These are phyloP conservation scores for Fusarium sp. DNA, from an alignment of 2,329 filamentous ascomycete genomes.

Conservation along the genomic window DNA sequence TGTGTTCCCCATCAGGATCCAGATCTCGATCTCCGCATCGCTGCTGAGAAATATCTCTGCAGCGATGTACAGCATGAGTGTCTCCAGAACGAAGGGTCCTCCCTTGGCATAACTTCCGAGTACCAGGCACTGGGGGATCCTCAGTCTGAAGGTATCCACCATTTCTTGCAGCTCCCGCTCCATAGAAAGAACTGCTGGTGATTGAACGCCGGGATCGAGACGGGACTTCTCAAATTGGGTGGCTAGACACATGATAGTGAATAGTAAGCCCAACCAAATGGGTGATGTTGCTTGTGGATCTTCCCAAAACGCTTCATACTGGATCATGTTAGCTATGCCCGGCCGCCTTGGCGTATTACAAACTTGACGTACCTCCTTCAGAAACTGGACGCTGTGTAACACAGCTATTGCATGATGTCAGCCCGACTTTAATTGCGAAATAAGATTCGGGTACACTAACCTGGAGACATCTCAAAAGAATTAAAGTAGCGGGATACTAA, in stretches of 20 bases:
- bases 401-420: constrained; percentile 2
- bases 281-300: constrained; percentile 52
- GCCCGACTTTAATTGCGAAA: neutral
- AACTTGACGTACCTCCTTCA: constrained; percentile 3
- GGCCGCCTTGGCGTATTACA: neutral
- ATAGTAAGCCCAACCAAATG: constrained; percentile 61
- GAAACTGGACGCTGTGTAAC: constrained; percentile 6
- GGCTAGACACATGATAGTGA: constrained; percentile 59
- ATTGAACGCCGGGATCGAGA: constrained; percentile 5
- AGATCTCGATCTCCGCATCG: constrained; percentile 52
- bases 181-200: neutral
- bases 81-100: constrained; percentile 57
- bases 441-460: neutral
- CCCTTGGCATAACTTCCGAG: constrained; percentile 57
- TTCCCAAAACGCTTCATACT: constrained; percentile 61
- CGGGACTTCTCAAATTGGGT: constrained; percentile 29
- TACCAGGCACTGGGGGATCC: constrained; percentile 50
- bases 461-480: constrained; percentile 43
- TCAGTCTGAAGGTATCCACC: neutral
- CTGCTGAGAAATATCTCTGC: constrained; percentile 48
- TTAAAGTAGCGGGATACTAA: constrained; percentile 55
- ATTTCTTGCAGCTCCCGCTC: constrained; percentile 10
- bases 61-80: constrained; percentile 52
- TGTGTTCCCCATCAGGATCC: constrained; percentile 51
- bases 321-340: fast-evolving